Evolutionary conservation across 768 basidiomycete species (phyloP), one percentile per base, ranked within the genome.

Genomic region (Boletus subcaerulescens): DNA sequence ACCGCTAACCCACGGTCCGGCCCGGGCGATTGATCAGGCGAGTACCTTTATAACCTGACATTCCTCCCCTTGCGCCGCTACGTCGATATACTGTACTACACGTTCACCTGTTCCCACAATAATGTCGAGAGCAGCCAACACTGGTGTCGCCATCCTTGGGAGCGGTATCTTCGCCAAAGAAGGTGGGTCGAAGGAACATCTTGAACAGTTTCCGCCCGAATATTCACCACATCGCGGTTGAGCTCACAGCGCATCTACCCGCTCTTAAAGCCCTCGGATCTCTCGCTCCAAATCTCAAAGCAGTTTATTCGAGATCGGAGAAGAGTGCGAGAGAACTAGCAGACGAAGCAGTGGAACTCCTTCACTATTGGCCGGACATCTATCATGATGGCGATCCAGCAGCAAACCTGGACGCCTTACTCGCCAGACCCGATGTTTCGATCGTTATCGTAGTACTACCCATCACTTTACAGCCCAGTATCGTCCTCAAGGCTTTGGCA

Each of bases 271-370:
- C 71, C 2, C 76, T 89, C 47, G 80, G 79, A 11, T 62, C 66
- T 56, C 67, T 75, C 22, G 75, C 77, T 33, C 76, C 75, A 48
- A 66, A 71, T 48, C 72, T 86, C 49, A 83, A 76, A 60, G 91
- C 91, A 1, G 77, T 94, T 52, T 94, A 93, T 76, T 94, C 91
- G 12, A 81, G 91, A 56, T 89, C 90, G 1, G 71, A 80, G 60
- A 79, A 77, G 66, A 84, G 81, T 53, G 80, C 85, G 2, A 67
- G 71, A 13, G 79, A 80, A 33, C 71, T 89, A 48, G 77, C 85
- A 5, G 68, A 71, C 7, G 73, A 75, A 22, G 83, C 85, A 4
- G 64, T 71, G 24, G 57, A 59, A 4, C 73, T 74, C 15, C 72
- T 82, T 55, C 36, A 67, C 47, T 55, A 67, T 24, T 61, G 74